Evolutionary conservation across 257 asterid genomes (phyloP), one percentile per base, ranked within the genome.

Genomic region (Primulina tabacum): DNA sequence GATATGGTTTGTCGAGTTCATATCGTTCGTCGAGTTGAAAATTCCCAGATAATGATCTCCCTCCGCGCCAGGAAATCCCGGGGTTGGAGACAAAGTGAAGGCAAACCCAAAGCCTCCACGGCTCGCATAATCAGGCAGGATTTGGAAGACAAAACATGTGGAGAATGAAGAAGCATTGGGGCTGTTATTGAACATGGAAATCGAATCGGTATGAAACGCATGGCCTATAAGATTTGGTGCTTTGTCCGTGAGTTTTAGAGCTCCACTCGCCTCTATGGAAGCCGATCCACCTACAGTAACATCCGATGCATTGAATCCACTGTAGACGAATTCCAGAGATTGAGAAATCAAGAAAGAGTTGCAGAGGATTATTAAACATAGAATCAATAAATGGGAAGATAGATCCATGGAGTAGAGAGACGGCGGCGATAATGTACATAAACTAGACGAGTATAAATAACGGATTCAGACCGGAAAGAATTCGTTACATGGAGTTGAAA

Each of bases 101-200:
- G 88, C 89, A 21, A 90, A 67, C 65, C 97, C 96, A 70, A 62
- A 82, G 8, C 96, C 97, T 5, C 94, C 96, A 2, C 30, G 52
- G 56, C 58, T 47, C 8, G 35, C 29, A 67, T 12, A 14, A 0
- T 85, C 67, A 0, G 87, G 81, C 3, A 71, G 75, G 43, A 88
- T 83, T 12, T 81, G 85, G 75, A 90, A 88, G 64, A 88, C 87
- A 24, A 88, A 88, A 16, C 74, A 30, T 0, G 94, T 83, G 77
- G 74, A 73, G 74, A 90, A 90, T 0, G 97, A 88, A 35, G 81
- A 70, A 35, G 70, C 63, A 8, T 52, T 70, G 8, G 40, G 26
- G 60, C 16, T 4, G 35, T 62, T 75, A 26, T 75, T 65, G 67
- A 74, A 35, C 60, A 83, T 79, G 26, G 81, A 81, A 18, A 88